These are phyloP conservation scores for Daldinia sp. DNA, from an alignment of 2,329 filamentous ascomycete genomes.

Conservation along the genomic window DNA sequence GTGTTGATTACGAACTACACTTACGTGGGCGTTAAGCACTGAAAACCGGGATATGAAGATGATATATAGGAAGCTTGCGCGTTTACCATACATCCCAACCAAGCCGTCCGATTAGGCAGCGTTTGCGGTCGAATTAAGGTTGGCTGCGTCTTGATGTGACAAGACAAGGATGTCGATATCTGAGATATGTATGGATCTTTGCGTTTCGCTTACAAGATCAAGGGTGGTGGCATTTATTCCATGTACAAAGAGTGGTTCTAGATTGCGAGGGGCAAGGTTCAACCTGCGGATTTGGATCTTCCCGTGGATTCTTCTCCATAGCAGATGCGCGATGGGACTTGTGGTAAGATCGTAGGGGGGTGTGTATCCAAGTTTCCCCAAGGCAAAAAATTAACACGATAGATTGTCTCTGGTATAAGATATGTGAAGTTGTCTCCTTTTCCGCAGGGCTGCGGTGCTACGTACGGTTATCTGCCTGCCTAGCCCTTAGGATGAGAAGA, in stretches of 20 bases:
- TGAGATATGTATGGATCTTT: background rate
- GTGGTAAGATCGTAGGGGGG: background rate
- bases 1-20: too few relatives aligned
- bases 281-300: background rate
- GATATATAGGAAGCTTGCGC: background rate
- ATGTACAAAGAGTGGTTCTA: background rate
- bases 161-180: background rate
- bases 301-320: background rate
- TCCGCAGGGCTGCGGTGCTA: background rate
- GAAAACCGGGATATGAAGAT: too few relatives aligned
- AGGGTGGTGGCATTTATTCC: background rate
- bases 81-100: background rate
- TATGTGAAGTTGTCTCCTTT: background rate
- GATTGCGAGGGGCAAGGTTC: background rate
- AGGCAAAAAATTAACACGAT: too few relatives aligned
- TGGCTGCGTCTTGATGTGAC: background rate
- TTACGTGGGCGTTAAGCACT: background rate
- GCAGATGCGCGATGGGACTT: background rate
- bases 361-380: too few relatives aligned
- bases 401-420: background rate
- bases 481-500: background rate
- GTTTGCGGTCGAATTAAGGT: background rate
- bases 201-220: background rate
- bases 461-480: background rate
- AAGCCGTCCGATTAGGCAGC: background rate